Percentiles rank a stretch among this genome's conserved stretches.
These are phyloP conservation scores for Passiflora organensis DNA, from an alignment of 345 rosid species.

Conservation along the genomic window DNA sequence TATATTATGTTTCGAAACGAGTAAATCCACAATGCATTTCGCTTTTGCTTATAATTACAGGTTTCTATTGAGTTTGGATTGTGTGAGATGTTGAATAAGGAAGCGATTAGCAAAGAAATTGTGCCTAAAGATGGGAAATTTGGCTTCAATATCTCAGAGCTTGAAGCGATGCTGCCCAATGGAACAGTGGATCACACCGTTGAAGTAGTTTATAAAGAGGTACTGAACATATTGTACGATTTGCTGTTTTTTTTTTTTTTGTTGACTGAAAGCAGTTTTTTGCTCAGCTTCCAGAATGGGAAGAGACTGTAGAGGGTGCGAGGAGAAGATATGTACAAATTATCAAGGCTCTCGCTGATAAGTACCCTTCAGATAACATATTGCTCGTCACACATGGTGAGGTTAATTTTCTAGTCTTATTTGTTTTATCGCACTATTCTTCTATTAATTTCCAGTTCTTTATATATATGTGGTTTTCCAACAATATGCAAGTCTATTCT, in stretches of 20 bases:
- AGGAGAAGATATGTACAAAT: conserved; percentile 50
- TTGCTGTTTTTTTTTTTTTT: not conserved
- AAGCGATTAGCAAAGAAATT: conserved; percentile 44
- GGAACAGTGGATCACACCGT: conserved; percentile 58
- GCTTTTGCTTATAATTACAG: conserved; percentile 30
- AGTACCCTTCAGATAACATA: conserved; percentile 71
- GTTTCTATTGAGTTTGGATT: conserved; percentile 70
- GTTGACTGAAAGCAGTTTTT: not conserved
- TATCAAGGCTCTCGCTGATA: conserved; percentile 58
- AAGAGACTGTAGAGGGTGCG: conserved; percentile 40
- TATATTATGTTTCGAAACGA: no score
- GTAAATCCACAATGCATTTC: no score
- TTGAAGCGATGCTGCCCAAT: conserved; percentile 52
- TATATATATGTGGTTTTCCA: not conserved
- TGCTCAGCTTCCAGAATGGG: conserved; percentile 69
- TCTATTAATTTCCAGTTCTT: not conserved
- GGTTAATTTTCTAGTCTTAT: conserved; percentile 1
- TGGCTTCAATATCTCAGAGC: conserved; percentile 44
- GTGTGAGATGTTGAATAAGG: conserved; percentile 62
- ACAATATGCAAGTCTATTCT: not conserved
- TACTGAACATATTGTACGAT: conserved; percentile 1
- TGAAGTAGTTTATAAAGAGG: conserved; percentile 51
- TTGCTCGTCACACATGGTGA: conserved; percentile 81
- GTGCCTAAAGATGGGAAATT: conserved; percentile 66
- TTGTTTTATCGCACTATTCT: not conserved